A percentile compares a stretch with the other conserved stretches of the same genome.
Conservation (phyloP, 768 basidiomycete genomes). For the Leucocoprinus sp. region DNA sequence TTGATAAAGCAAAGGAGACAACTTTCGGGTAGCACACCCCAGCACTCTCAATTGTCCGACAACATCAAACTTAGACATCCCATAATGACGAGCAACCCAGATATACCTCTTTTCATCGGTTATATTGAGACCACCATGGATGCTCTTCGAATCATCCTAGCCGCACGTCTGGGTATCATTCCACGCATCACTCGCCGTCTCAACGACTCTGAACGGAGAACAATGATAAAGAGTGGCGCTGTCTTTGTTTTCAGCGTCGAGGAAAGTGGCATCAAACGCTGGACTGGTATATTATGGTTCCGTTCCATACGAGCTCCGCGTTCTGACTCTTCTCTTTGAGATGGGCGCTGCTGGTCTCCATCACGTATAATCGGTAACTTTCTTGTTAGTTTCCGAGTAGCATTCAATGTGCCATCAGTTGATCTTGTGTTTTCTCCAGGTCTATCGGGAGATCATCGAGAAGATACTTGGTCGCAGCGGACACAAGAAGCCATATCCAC, state of each 20-base stretch:
- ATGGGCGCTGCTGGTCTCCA: constrained; percentile 71
- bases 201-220: constrained; percentile 70
- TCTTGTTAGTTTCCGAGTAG: constrained; percentile 39
- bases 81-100: constrained; percentile 44
- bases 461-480: constrained; percentile 48
- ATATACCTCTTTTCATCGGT: constrained; percentile 63
- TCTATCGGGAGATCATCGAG: constrained; percentile 76
- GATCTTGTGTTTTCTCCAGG: constrained; percentile 30
- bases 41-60: constrained; percentile 42
- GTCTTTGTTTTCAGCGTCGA: constrained; percentile 87
- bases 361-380: constrained; percentile 83
- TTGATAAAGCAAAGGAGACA: constrained; percentile 34
- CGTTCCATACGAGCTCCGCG: constrained; percentile 11
- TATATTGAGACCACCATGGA: constrained; percentile 78
- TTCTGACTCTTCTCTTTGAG: constrained; percentile 20
- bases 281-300: constrained; percentile 50
- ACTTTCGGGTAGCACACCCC: constrained; percentile 35
- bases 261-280: constrained; percentile 81
- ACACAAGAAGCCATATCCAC: constrained; percentile 42
- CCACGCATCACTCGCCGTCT: constrained; percentile 78
- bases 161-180: constrained; percentile 69
- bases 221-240: constrained; percentile 58
- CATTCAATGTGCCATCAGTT: neutral
- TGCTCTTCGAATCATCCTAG: constrained; percentile 76
- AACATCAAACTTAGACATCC: constrained; percentile 44